These are phyloP conservation scores for Penicillium manginii DNA, from an alignment of 495 filamentous ascomycete species.

Conservation along the genomic window DNA sequence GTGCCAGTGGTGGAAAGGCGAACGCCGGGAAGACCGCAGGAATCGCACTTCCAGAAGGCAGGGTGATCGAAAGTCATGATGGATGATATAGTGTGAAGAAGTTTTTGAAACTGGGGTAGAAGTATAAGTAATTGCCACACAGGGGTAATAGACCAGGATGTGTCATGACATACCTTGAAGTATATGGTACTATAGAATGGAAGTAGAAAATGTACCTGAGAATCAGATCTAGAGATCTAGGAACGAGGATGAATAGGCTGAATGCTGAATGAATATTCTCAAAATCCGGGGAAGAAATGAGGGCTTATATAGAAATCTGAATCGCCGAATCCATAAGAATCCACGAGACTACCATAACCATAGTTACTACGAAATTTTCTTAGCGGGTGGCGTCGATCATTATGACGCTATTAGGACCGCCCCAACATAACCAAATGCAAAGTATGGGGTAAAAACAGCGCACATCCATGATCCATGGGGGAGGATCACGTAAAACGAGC, in stretches of 20 bases:
- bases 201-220: conserved; percentile 4
- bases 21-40: conserved; percentile 27
- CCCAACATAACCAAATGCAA: conserved; percentile 4
- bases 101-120: background rate
- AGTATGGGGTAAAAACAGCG: conserved; percentile 1
- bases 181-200: background rate
- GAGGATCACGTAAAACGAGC: conserved; percentile 18
- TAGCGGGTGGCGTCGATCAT: conserved; percentile 20
- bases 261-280: background rate
- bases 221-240: background rate
- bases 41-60: conserved; percentile 16
- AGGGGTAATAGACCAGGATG: background rate
- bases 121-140: conserved; percentile 4
- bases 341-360: background rate
- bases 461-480: background rate
- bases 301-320: conserved; percentile 7
- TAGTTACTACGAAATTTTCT: conserved; percentile 9
- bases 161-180: conserved; percentile 1
- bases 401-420: conserved; percentile 17
- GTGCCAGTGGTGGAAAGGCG: conserved; percentile 11
- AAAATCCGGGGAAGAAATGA: conserved; percentile 10
- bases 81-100: background rate
- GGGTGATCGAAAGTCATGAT: conserved; percentile 6
- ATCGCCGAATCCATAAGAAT: background rate
- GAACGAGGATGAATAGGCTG: conserved; percentile 11